Evolutionary conservation across 108 stramenopile species (phyloP), one percentile per base, ranked within the genome.

Genomic region (Nitzschia sp.): DNA sequence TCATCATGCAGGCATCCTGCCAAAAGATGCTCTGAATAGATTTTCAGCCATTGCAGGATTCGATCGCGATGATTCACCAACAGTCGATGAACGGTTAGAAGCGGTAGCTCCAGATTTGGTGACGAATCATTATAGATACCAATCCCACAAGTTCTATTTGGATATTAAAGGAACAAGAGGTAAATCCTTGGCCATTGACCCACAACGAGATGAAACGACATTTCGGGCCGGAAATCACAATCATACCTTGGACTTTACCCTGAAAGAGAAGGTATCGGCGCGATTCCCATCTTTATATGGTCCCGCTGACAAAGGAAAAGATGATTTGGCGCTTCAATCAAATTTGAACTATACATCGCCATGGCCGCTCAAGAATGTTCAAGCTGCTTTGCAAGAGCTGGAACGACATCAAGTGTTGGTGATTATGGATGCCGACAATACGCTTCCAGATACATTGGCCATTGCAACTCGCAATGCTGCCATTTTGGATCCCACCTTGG

Each of bases 401-500:
- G 21, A 31, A 62, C 61, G 38, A 13, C 61, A 62, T 62, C 61
- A 62, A 62, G 38, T 62, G 25, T 45, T 62, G 38, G 61, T 46
- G 1, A 25, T 62, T 42, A 62, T 62, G 42, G 61, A 62, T 62
- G 59, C 59, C 36, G 59, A 35, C 23, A 35, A 9, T 21, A 38
- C 18, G 3, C 11, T 25, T 1, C 38, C 35, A n/a, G 61, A 62
- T 42, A 15, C 23, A 1, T 45, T 62, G 61, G 5, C 35, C 2
- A 38, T 21, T 25, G 38, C 38, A 1, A 45, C 38, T 1, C 61
- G 38, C 2, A 62, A 62, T 62, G 61, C 61, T 9, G 61, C 61
- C 42, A 62, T 62, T 38, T 62, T 62, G 25, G 61, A 62, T 62
- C 35, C 61, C 19, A 62, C 61, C 2, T 34, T 62, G 24, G 61